phyloP scores from a whole-genome alignment of 2,329 filamentous ascomycete genomes.

The Lachnellula occidentalis region DNA sequence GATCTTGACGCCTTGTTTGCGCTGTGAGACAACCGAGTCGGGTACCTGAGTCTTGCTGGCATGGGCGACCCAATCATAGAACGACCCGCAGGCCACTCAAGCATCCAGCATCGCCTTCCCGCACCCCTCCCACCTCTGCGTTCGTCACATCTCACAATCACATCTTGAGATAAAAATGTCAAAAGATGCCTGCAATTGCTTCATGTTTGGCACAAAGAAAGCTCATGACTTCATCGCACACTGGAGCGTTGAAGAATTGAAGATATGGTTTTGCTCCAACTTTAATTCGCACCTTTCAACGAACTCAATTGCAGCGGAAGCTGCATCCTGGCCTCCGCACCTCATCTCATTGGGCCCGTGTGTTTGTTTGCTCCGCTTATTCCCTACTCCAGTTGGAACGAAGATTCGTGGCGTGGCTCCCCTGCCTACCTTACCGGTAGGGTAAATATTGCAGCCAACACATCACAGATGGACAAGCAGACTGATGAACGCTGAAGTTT shows the following conservation, averaged over 20 bases:
- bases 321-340: constrained; percentile 2
- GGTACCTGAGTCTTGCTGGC: constrained; percentile 19
- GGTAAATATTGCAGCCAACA: not conserved
- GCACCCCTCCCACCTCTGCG: not conserved
- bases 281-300: not conserved
- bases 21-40: constrained; percentile 15
- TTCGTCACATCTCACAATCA: constrained; percentile 11
- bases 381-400: not conserved
- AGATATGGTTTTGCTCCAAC: constrained; percentile 1
- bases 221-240: constrained; percentile 14
- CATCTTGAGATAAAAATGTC: not conserved
- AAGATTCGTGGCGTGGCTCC: not conserved
- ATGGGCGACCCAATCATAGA: not conserved
- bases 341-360: constrained; percentile 1
- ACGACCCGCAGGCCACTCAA: not conserved
- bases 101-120: constrained; percentile 2
- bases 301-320: constrained; percentile 6
- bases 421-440: not conserved
- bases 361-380: constrained; percentile 1
- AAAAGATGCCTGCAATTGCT: not conserved
- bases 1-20: not conserved
- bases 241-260: not conserved
- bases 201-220: not conserved
- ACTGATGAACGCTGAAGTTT: not conserved
- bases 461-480: not conserved